Evolutionary conservation across 495 filamentous ascomycete genomes (phyloP).

Genomic region (Annulohypoxylon nitens): DNA sequence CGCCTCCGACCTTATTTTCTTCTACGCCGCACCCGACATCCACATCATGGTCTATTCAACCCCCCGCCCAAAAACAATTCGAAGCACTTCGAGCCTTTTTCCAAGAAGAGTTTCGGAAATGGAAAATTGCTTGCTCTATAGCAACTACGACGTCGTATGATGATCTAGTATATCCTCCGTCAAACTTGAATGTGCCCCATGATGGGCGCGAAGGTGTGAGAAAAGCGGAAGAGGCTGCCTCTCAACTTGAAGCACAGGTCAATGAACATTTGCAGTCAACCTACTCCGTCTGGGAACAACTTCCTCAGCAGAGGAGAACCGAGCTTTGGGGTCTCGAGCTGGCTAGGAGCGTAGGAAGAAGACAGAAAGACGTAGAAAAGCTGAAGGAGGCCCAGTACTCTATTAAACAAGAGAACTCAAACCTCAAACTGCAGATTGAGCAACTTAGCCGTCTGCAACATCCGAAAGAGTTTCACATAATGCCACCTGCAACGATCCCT

Average conservation of each 20-base stretch:
- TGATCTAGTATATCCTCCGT: constrained; percentile 57
- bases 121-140: constrained; percentile 63
- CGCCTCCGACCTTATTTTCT: constrained; percentile 80
- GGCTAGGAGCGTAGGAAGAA: constrained; percentile 76
- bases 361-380: constrained; percentile 73
- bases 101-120: constrained; percentile 72
- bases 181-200: constrained; percentile 43
- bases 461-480: constrained; percentile 77
- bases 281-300: constrained; percentile 76
- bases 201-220: constrained; percentile 60
- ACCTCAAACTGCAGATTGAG: constrained; percentile 77
- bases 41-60: constrained; percentile 78
- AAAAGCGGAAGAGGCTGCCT: constrained; percentile 56
- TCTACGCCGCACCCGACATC: constrained; percentile 76
- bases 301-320: constrained; percentile 67
- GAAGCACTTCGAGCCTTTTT: constrained; percentile 77
- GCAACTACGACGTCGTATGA: constrained; percentile 59
- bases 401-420: constrained; percentile 76
- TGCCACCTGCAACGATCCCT: constrained; percentile 72
- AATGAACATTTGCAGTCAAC: constrained; percentile 76
- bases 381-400: constrained; percentile 71
- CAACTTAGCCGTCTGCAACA: constrained; percentile 75
- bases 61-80: constrained; percentile 77
- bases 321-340: constrained; percentile 85
- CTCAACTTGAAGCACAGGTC: constrained; percentile 70